Evolutionary conservation across 192 early-diverging fungal species (phyloP).

Genomic region (Backusella sp.): DNA sequence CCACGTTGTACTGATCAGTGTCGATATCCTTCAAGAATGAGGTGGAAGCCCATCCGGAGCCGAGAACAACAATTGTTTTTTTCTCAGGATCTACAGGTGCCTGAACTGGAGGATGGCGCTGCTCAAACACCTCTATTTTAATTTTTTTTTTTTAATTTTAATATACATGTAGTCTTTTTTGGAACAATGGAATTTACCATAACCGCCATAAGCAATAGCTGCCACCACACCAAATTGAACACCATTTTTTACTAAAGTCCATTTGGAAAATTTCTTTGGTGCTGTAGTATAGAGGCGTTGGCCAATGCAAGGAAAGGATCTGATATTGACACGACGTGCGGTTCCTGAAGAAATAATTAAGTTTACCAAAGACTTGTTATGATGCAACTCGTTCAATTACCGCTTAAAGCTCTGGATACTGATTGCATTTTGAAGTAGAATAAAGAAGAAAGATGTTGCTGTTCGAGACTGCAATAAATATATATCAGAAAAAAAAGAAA

Average conservation of each 20-base stretch:
- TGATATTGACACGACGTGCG: neutral
- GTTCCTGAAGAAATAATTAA: neutral
- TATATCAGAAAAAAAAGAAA: neutral
- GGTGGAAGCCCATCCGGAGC: conserved; percentile 43
- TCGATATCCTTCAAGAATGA: conserved; percentile 40
- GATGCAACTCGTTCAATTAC: neutral
- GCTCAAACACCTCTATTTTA: conserved; percentile 21
- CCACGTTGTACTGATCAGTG: conserved; percentile 43
- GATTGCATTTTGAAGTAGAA: conserved; percentile 4
- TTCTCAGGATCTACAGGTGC: conserved; percentile 43
- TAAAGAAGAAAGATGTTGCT: neutral
- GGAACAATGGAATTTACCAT: conserved; percentile 14
- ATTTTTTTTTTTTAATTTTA: neutral
- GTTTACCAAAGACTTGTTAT: neutral
- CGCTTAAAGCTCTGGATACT: conserved; percentile 10
- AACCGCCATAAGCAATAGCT: conserved; percentile 19
- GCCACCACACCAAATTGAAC: conserved; percentile 12
- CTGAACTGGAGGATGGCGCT: conserved; percentile 41
- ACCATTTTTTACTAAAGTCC: conserved; percentile 10
- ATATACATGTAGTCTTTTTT: neutral
- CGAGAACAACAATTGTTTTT: conserved; percentile 39
- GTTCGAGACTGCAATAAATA: neutral
- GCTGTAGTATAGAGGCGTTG: neutral
- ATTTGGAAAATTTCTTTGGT: conserved; percentile 13
- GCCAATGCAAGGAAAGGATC: neutral